Evolutionary conservation across 2,329 filamentous ascomycete genomes (phyloP).

Genomic region (Diaporthe sp.): DNA sequence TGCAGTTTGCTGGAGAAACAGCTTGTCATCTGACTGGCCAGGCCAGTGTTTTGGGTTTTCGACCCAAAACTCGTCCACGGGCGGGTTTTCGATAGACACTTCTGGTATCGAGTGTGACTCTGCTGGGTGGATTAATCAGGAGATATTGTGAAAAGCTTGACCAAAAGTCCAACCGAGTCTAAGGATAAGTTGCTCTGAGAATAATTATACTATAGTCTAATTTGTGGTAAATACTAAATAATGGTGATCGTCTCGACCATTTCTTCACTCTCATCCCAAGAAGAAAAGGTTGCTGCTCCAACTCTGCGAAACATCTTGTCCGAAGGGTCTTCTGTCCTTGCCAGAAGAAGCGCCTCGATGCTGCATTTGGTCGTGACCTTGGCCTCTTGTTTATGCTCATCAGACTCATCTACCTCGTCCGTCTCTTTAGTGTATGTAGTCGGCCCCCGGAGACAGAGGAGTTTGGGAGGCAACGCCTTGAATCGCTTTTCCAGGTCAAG

Average conservation of each 20-base stretch:
- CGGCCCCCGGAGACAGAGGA: slow-evolving; percentile 5
- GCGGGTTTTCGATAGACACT: neutral
- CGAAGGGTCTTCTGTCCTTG: neutral
- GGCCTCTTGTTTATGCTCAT: neutral
- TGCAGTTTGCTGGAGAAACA: neutral
- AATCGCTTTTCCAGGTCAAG: neutral
- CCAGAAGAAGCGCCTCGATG: slow-evolving; percentile 5
- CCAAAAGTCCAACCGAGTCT: neutral
- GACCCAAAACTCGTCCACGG: neutral
- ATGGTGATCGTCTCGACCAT: neutral
- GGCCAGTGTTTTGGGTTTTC: neutral
- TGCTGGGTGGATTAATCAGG: slow-evolving; percentile 10
- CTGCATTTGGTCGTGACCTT: neutral
- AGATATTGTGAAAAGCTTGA: neutral
- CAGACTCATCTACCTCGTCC: neutral
- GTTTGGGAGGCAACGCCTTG: neutral
- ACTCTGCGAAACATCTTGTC: slow-evolving; percentile 12
- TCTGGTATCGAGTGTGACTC: neutral
- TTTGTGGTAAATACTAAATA: neutral
- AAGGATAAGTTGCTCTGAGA: neutral
- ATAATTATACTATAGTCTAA: neutral
- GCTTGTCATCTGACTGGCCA: neutral
- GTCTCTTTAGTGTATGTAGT: neutral
- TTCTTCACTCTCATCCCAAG: slow-evolving; percentile 13
- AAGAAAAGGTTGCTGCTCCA: slow-evolving; percentile 11